A percentile compares a stretch with the other conserved stretches of the same genome.
phyloP scores from a whole-genome alignment of 345 rosid species.

The Salix viminalis region DNA sequence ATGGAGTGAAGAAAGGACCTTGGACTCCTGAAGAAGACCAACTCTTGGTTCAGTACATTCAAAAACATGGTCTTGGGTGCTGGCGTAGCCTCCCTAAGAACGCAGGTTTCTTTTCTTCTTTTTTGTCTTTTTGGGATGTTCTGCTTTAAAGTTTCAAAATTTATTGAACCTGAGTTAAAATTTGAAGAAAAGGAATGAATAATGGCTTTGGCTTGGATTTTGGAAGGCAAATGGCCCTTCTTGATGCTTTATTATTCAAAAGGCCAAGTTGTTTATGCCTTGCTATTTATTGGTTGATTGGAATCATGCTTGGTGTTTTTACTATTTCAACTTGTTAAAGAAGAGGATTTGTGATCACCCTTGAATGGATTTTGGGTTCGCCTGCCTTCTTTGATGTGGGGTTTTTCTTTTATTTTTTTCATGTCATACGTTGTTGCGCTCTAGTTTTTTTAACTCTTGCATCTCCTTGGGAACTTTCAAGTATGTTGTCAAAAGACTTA shows the following conservation, averaged over 20 bases:
- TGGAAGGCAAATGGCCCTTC: neutral
- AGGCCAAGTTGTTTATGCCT: neutral
- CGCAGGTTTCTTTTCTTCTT: constrained; percentile 14
- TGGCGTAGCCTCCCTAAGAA: constrained; percentile 35
- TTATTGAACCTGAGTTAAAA: neutral
- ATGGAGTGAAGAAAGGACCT: constrained; percentile 34
- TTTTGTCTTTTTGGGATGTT: neutral
- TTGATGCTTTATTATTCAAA: neutral
- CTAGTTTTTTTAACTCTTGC: neutral
- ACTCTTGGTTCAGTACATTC: constrained; percentile 21
- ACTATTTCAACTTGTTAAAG: neutral
- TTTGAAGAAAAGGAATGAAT: neutral
- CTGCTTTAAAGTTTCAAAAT: neutral
- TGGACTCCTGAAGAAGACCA: constrained; percentile 36
- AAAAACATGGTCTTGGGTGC: constrained; percentile 30
- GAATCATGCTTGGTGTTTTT: neutral
- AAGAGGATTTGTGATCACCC: neutral
- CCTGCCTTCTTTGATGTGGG: neutral
- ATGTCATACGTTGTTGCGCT: neutral
- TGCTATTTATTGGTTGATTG: neutral
- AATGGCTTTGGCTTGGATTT: neutral
- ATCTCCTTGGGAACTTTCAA: neutral
- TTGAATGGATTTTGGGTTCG: neutral
- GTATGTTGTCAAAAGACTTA: neutral
- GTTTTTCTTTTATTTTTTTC: neutral